A percentile compares a stretch with the other conserved stretches of the same genome.
Evolutionary conservation across 345 rosid genomes (phyloP).

Genomic region (Sonneratia alba): DNA sequence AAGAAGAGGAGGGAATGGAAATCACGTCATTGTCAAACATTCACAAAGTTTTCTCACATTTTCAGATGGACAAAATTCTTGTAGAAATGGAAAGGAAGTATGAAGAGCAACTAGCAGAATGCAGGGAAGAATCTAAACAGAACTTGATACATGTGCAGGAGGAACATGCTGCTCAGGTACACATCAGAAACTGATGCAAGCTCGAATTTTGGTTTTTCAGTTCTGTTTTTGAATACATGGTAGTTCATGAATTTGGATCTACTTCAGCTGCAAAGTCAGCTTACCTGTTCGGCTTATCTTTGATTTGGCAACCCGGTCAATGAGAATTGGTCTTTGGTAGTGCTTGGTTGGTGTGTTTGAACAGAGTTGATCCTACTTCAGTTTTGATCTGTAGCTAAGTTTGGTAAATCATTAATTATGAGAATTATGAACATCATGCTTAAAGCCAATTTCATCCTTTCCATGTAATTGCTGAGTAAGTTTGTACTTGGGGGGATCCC

Average conservation of each 20-base stretch:
- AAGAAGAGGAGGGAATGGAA: too few species aligned
- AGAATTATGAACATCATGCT: not conserved
- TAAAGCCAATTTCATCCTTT: not conserved
- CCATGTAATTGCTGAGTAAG: not conserved
- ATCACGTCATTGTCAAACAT: not conserved
- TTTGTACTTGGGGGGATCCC: not conserved
- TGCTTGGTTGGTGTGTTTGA: constrained; percentile 1
- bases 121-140: constrained; percentile 48
- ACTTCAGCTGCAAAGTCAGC: not conserved
- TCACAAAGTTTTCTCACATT: constrained; percentile 1
- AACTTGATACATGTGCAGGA: constrained; percentile 37
- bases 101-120: constrained; percentile 40
- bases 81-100: constrained; percentile 44
- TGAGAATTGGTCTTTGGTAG: not conserved
- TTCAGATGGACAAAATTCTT: constrained; percentile 48
- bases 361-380: not conserved
- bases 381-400: not conserved
- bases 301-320: not conserved
- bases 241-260: not conserved
- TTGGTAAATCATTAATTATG: not conserved
- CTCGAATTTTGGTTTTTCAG: constrained; percentile 8
- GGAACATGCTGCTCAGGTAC: constrained; percentile 66
- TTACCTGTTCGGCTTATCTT: not conserved
- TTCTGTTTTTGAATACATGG: not conserved
- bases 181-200: constrained; percentile 16